Evolutionary conservation across 345 rosid species (phyloP).

Genomic region (Populus deltoides): DNA sequence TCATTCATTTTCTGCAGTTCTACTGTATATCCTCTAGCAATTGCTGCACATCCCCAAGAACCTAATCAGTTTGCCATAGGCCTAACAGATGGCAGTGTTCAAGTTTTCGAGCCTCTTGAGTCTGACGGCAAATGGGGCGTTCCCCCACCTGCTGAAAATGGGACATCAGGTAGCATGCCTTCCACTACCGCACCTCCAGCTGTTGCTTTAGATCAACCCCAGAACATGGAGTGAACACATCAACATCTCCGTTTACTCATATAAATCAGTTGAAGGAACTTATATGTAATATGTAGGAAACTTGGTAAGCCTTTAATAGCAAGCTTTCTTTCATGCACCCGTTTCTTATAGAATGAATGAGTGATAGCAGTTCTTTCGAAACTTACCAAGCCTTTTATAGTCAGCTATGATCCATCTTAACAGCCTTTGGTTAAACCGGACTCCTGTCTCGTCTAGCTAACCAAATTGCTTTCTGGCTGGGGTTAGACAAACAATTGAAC

Average conservation of each 20-base stretch:
- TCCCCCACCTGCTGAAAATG: constrained; percentile 41
- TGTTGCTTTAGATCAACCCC: constrained; percentile 3
- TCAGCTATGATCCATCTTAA: not conserved
- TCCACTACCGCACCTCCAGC: not conserved
- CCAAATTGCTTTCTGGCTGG: not conserved
- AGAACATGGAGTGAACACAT: not conserved
- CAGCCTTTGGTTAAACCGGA: not conserved
- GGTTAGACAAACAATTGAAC: not conserved
- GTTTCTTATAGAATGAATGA: not conserved
- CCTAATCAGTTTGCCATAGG: constrained; percentile 69
- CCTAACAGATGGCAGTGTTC: constrained; percentile 56
- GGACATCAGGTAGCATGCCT: constrained; percentile 16
- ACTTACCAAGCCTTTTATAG: not conserved
- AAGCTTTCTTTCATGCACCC: not conserved
- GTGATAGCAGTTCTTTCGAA: not conserved
- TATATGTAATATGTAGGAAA: not conserved
- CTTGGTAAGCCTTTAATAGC: not conserved
- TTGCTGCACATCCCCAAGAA: constrained; percentile 70
- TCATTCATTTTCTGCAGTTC: constrained; percentile 8
- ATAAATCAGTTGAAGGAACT: not conserved
- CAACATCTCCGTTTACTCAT: not conserved
- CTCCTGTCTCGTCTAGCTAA: too few species aligned
- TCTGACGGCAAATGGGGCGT: constrained; percentile 56
- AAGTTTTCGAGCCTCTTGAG: constrained; percentile 65
- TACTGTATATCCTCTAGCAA: constrained; percentile 43